phyloP scores from a whole-genome alignment of 768 basidiomycete genomes.

The Lentinula edodes region DNA sequence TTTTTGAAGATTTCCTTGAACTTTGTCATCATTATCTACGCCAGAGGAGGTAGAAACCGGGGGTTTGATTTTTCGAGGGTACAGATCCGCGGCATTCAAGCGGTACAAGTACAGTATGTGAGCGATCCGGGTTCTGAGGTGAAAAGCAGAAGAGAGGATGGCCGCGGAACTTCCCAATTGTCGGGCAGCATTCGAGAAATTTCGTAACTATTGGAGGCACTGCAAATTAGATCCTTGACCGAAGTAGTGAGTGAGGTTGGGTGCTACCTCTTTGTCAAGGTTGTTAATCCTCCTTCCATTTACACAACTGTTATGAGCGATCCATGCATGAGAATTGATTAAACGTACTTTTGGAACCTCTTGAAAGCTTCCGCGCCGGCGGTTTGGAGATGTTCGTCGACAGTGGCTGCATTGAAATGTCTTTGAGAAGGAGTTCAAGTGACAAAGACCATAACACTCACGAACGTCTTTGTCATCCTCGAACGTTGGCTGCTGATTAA shows the following conservation, averaged over 20 bases:
- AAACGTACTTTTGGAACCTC: slow-evolving; percentile 52
- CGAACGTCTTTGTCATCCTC: slow-evolving; percentile 65
- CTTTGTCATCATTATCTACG: neutral
- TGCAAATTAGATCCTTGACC: neutral
- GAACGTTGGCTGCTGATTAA: slow-evolving; percentile 38
- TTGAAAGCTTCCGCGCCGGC: slow-evolving; percentile 62
- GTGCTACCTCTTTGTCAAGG: slow-evolving; percentile 56
- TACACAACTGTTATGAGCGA: slow-evolving; percentile 5
- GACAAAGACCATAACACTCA: slow-evolving; percentile 31
- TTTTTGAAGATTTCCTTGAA: slow-evolving; percentile 3
- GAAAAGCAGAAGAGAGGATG: slow-evolving; percentile 68
- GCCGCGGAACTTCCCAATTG: slow-evolving; percentile 76
- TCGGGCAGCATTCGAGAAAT: slow-evolving; percentile 71
- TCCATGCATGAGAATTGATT: slow-evolving; percentile 2
- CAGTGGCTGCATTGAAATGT: slow-evolving; percentile 37
- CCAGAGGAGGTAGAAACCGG: slow-evolving; percentile 23
- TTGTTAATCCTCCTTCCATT: slow-evolving; percentile 46
- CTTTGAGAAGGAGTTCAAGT: neutral
- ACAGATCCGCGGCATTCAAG: slow-evolving; percentile 73
- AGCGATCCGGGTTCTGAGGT: slow-evolving; percentile 63
- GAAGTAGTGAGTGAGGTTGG: neutral
- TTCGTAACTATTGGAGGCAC: slow-evolving; percentile 50
- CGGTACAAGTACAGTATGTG: slow-evolving; percentile 67
- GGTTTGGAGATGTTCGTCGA: slow-evolving; percentile 66
- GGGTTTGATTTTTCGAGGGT: slow-evolving; percentile 56